Percentiles rank a stretch among this genome's conserved stretches.
Evolutionary conservation across 1,139 yeast species (phyloP).

Genomic region (Saccharomycopsis hybrid): DNA sequence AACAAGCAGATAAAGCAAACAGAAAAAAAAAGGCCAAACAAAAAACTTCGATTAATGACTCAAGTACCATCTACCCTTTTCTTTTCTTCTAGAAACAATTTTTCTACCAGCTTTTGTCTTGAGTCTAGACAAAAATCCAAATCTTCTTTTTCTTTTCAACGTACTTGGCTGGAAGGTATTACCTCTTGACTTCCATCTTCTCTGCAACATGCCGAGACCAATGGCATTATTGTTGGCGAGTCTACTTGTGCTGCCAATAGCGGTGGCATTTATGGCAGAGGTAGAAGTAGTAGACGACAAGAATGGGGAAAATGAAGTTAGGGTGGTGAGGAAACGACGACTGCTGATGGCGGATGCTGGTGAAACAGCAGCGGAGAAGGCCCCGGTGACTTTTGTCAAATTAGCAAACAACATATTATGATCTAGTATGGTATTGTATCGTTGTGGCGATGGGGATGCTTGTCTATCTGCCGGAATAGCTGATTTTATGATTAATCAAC

Average conservation of each 20-base stretch:
- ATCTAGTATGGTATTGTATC: too few species aligned
- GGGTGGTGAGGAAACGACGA: conserved; percentile 22
- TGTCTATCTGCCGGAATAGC: too few species aligned
- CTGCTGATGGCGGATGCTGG: conserved; percentile 2
- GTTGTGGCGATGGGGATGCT: too few species aligned
- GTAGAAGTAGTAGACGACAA: not conserved
- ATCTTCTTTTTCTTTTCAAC: conserved; percentile 78
- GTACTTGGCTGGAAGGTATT: conserved; percentile 94
- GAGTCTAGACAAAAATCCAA: conserved; percentile 88
- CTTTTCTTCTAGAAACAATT: conserved; percentile 69
- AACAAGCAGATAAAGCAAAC: too few species aligned
- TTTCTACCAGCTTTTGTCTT: conserved; percentile 74
- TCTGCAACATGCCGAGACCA: conserved; percentile 29
- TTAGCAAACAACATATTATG: too few species aligned
- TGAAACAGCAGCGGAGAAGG: not conserved
- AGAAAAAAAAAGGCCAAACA: too few species aligned
- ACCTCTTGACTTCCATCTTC: conserved; percentile 85
- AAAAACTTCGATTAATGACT: conserved; percentile 45
- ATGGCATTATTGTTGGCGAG: conserved; percentile 6
- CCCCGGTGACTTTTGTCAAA: too few species aligned
- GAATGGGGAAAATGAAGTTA: conserved; percentile 20
- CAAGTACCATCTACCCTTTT: conserved; percentile 92
- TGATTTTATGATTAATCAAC: too few species aligned
- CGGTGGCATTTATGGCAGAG: conserved; percentile 11
- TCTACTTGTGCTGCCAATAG: conserved; percentile 19